phyloP scores from a whole-genome alignment of 352 stramenopile genomes.

The Phytophthora sojae region DNA sequence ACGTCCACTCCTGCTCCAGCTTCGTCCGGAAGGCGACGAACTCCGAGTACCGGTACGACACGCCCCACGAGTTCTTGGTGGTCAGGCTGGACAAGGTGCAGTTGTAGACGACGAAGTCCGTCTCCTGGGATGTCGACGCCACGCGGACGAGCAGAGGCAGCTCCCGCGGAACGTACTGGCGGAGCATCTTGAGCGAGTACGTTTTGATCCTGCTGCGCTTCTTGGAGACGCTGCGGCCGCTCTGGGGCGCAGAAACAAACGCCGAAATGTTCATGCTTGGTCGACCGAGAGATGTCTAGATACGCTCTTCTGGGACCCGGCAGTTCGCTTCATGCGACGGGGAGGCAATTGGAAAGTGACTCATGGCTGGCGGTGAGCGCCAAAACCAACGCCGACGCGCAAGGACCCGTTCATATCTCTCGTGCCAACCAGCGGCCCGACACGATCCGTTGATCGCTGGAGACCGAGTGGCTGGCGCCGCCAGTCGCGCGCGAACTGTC shows the following conservation, averaged over 20 bases:
- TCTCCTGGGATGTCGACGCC: slow-evolving; percentile 39
- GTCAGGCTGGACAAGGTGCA: slow-evolving; percentile 55
- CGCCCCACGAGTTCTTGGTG: slow-evolving; percentile 54
- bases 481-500: slow-evolving; percentile 3
- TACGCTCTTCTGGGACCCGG: slow-evolving; percentile 19
- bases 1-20: slow-evolving; percentile 64
- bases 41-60: slow-evolving; percentile 74
- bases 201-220: slow-evolving; percentile 46
- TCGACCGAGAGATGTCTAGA: no score
- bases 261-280: slow-evolving; percentile 36
- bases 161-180: slow-evolving; percentile 43
- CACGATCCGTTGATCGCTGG: slow-evolving; percentile 37
- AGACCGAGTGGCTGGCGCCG: slow-evolving; percentile 12
- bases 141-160: slow-evolving; percentile 61
- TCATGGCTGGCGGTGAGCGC: neutral
- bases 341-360: slow-evolving; percentile 23
- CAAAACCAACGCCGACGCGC: slow-evolving; percentile 12
- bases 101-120: slow-evolving; percentile 59
- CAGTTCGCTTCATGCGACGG: slow-evolving; percentile 4
- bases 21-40: slow-evolving; percentile 61
- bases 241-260: slow-evolving; percentile 25
- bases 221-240: slow-evolving; percentile 9
- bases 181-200: slow-evolving; percentile 60
- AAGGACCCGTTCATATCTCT: slow-evolving; percentile 25
- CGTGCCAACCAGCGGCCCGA: slow-evolving; percentile 23